A percentile compares a stretch with the other conserved stretches of the same genome.
phyloP scores from a whole-genome alignment of 306 rosid species.

The Abrus precatorius region DNA sequence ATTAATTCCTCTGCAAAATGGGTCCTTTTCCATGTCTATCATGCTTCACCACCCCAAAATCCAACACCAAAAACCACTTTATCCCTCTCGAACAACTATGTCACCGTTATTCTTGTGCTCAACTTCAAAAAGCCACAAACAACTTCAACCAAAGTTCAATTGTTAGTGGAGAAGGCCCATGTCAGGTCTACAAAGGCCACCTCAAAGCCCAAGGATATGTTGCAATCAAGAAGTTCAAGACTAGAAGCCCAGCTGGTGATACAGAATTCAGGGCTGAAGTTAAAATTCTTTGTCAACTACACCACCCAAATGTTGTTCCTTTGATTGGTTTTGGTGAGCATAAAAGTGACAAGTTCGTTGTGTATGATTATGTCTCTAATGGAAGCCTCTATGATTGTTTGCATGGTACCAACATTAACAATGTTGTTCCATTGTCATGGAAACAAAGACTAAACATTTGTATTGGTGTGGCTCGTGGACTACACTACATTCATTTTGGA shows the following conservation, averaged over 20 bases:
- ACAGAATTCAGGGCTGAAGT: not conserved
- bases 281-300: not conserved
- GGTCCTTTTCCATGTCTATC: not conserved
- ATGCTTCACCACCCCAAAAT: slow-evolving; percentile 12
- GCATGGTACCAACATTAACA: not conserved
- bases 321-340: slow-evolving; percentile 8
- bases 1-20: not conserved
- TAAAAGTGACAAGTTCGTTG: not conserved
- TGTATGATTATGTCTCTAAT: not conserved
- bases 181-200: no score
- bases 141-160: not conserved
- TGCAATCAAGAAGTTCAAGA: not conserved
- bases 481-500: not conserved
- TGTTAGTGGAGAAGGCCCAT: not conserved
- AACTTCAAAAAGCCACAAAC: not conserved
- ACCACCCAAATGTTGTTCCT: not conserved
- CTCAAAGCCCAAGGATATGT: no score
- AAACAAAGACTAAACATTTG: not conserved
- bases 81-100: no score
- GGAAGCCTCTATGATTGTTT: slow-evolving; percentile 7
- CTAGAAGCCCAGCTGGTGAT: not conserved
- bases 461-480: slow-evolving; percentile 5
- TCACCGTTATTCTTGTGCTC: no score
- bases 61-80: not conserved
- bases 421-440: not conserved